Evolutionary conservation across 2,329 filamentous ascomycete species (phyloP).

Genomic region (Cladorrhinum sp.): DNA sequence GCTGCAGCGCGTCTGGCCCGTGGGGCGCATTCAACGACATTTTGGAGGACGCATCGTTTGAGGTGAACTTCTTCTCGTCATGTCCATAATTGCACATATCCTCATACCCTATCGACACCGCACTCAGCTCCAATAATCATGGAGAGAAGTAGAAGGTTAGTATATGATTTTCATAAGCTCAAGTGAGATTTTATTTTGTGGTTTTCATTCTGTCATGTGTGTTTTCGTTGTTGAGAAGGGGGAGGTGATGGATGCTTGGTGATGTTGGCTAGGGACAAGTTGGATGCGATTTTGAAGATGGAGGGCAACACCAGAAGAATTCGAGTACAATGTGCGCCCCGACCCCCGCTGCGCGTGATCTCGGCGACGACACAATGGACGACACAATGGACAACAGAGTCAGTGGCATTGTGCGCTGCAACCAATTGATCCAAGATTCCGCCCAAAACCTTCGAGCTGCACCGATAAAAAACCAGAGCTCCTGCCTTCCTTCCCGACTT

Average conservation of each 20-base stretch:
- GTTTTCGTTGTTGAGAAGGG: neutral
- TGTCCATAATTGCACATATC: neutral
- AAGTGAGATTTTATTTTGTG: conserved; percentile 11
- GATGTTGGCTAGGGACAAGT: neutral
- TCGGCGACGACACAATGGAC: neutral
- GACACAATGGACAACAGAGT: neutral
- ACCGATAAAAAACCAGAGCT: neutral
- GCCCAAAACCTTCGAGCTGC: neutral
- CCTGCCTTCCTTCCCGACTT: neutral
- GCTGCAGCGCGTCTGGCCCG: neutral
- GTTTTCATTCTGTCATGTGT: neutral
- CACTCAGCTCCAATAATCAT: conserved; percentile 7
- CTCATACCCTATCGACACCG: neutral
- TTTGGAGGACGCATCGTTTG: neutral
- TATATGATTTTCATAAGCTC: conserved; percentile 6
- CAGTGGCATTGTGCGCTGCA: neutral
- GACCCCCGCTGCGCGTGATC: neutral
- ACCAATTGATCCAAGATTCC: neutral
- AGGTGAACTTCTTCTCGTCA: neutral
- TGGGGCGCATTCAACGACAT: neutral
- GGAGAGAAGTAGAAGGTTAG: conserved; percentile 28
- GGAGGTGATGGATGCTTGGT: neutral
- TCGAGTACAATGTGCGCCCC: neutral
- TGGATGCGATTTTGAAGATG: neutral
- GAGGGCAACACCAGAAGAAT: neutral